Base-by-base conservation (phyloP, 2,329 filamentous ascomycete genomes). In the Pseudocercospora macadamiae region DNA sequence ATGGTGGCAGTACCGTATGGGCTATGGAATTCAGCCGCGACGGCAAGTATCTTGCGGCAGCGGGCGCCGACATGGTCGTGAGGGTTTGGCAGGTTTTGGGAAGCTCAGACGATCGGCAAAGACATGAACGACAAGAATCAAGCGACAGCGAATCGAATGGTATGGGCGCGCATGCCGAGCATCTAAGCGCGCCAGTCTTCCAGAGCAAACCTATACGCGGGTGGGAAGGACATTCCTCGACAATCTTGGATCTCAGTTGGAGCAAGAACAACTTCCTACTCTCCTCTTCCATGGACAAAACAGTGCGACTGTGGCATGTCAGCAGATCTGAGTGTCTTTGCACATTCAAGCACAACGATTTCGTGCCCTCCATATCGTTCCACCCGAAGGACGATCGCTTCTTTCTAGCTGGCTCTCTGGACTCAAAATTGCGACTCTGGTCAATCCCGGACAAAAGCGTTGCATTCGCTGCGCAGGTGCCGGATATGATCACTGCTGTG, bases 221-320 rank as follows among this genome's bases (percentile, higher is more conserved):
- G 70, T 97, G 95, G 64, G 78, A 83, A 54, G 93, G 92, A 3
- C 95, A 99, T 71, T 88, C 86, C 0, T 88, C 89, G 14, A 93
- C 96, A 66, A 86, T 99, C 4, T 78, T 99, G 64, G 93, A 96
- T 71, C 75, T 99, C 60, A 96, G 91, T 73, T 99, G 95, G 95
- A 97, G 93, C 79, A 99, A 97, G 81, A 99, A 99, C 76, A 96
- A 96, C 73, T 99, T 99, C 67, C 76, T 99, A 25, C 81, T 99
- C 14, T 97, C 93, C 3, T 96, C 93, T 0, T 96, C 93, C 0
- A 97, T 97, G 92, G 95, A 99, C 73, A 97, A 97, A 79, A 96
- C 93, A 0, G 95, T 99, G 10, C 85, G 91, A 12, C 76, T 99
- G 48, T 99, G 95, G 93, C 95, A 99, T 75, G 82, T 95, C 62